A percentile compares a stretch with the other conserved stretches of the same genome.
phyloP scores from a whole-genome alignment of 768 basidiomycete genomes.

The Agrocybe chaxingu region DNA sequence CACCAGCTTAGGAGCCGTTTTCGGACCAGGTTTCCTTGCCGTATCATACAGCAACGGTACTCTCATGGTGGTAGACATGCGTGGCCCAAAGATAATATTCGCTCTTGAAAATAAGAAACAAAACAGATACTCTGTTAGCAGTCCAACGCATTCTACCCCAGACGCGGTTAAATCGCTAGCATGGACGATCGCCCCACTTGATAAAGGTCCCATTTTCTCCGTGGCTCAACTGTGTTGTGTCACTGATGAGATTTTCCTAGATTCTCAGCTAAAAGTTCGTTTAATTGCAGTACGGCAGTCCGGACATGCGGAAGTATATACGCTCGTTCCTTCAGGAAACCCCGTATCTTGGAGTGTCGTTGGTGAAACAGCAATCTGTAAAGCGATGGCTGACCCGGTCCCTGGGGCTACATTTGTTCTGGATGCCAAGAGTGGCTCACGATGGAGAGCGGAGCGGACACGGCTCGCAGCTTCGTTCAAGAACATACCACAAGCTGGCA shows the following conservation, averaged over 20 bases:
- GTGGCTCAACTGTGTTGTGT: not conserved
- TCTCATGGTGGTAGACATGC: slow-evolving; percentile 67
- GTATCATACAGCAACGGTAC: slow-evolving; percentile 60
- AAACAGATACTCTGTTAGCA: slow-evolving; percentile 34
- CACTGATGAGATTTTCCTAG: slow-evolving; percentile 22
- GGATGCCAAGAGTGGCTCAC: slow-evolving; percentile 48
- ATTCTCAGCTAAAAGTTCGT: slow-evolving; percentile 46
- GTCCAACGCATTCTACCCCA: slow-evolving; percentile 26
- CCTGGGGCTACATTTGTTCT: slow-evolving; percentile 50
- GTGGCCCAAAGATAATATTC: slow-evolving; percentile 67
- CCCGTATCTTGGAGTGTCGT: slow-evolving; percentile 34
- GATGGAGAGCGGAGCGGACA: slow-evolving; percentile 39
- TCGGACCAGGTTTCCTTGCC: slow-evolving; percentile 67
- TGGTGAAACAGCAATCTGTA: slow-evolving; percentile 30
- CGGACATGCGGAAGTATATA: slow-evolving; percentile 60
- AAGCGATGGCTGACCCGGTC: slow-evolving; percentile 43
- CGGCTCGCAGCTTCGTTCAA: slow-evolving; percentile 35
- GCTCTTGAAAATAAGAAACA: slow-evolving; percentile 37
- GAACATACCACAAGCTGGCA: slow-evolving; percentile 8
- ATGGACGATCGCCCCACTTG: slow-evolving; percentile 64
- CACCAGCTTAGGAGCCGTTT: slow-evolving; percentile 1
- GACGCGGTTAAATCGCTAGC: slow-evolving; percentile 53
- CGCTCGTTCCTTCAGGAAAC: slow-evolving; percentile 34
- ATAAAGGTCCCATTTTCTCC: slow-evolving; percentile 38
- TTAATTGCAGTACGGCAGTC: slow-evolving; percentile 60